phyloP scores from a whole-genome alignment of 352 stramenopile species.

The Globisporangium cederbergense region DNA sequence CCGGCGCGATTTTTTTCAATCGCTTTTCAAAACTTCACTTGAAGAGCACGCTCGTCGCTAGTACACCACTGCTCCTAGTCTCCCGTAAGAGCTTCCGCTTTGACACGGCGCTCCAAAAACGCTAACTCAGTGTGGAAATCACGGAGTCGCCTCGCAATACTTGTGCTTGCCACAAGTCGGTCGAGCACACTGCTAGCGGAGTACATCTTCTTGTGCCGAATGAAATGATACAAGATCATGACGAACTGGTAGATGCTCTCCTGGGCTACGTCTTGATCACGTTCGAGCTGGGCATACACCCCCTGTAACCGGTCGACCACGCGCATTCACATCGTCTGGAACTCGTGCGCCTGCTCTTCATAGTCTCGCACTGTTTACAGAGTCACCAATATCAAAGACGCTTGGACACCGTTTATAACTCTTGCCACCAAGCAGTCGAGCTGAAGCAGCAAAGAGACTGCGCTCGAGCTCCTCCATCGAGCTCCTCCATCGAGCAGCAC shows the following conservation, averaged over 20 bases:
- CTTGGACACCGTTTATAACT: neutral
- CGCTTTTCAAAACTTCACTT: neutral
- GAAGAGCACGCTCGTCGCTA: neutral
- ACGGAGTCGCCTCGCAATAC: neutral
- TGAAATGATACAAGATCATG: neutral
- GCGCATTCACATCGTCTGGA: neutral
- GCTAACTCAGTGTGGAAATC: neutral
- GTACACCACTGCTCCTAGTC: neutral
- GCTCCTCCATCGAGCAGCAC: neutral
- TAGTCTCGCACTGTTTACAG: slow-evolving; percentile 1
- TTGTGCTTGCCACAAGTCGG: neutral
- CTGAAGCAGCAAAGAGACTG: neutral
- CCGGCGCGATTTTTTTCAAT: neutral
- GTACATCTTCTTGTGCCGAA: neutral
- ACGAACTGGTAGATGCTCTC: neutral
- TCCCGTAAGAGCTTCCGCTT: neutral
- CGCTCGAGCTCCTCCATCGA: neutral
- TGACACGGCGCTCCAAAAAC: neutral
- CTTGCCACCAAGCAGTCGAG: neutral
- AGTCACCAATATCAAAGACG: neutral
- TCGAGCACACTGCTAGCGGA: neutral
- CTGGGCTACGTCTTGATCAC: neutral
- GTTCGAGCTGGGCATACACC: neutral
- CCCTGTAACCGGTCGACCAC: neutral
- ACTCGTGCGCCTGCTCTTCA: neutral